Evolutionary conservation across 495 filamentous ascomycete species (phyloP).

Genomic region (Penicillium ochrochloron): DNA sequence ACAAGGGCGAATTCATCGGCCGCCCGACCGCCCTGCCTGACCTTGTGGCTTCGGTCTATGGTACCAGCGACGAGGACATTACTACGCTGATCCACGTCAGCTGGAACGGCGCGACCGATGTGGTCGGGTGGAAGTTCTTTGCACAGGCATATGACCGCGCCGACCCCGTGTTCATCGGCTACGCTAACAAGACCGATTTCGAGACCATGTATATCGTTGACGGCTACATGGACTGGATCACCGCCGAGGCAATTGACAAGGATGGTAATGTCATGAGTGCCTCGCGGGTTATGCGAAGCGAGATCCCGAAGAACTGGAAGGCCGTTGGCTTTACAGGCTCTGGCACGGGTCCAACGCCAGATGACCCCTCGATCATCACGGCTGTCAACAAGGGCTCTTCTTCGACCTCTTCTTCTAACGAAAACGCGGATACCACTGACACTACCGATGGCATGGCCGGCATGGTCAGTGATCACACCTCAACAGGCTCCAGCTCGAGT

Average conservation of each 20-base stretch:
- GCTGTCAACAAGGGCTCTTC: constrained; percentile 22
- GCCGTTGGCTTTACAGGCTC: constrained; percentile 40
- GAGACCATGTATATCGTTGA: constrained; percentile 51
- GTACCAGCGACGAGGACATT: constrained; percentile 36
- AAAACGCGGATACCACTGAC: constrained; percentile 12
- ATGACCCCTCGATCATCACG: constrained; percentile 39
- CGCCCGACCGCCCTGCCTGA: constrained; percentile 41
- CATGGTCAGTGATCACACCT: constrained; percentile 13
- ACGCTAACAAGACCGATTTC: constrained; percentile 44
- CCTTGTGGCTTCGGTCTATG: constrained; percentile 43
- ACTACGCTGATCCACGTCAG: constrained; percentile 50
- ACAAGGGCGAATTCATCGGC: constrained; percentile 46
- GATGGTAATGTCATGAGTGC: constrained; percentile 39
- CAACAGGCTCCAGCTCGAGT: neutral
- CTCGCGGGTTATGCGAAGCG: constrained; percentile 35
- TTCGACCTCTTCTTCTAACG: constrained; percentile 24
- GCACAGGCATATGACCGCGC: constrained; percentile 34
- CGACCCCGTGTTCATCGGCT: constrained; percentile 37
- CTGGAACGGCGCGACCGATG: constrained; percentile 56
- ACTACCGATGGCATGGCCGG: constrained; percentile 23
- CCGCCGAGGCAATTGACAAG: constrained; percentile 42
- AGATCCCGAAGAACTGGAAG: constrained; percentile 40
- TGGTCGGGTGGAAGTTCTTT: constrained; percentile 48
- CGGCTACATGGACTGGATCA: constrained; percentile 46
- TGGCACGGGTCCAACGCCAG: constrained; percentile 28